phyloP scores from a whole-genome alignment of 148 eudicot species.

The Polygonum maritimum region DNA sequence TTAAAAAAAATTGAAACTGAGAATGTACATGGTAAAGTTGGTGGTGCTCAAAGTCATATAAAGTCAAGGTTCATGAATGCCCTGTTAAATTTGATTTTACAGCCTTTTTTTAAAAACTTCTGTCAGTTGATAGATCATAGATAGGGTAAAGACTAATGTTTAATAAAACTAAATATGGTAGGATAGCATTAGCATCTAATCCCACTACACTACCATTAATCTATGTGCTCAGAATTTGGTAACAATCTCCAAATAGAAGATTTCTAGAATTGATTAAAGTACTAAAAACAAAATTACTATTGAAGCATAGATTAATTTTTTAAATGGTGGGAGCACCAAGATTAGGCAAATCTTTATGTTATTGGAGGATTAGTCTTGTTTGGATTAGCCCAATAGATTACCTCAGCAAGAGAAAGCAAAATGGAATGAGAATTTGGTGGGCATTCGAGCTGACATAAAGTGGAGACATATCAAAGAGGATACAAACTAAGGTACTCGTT shows the following conservation, averaged over 20 bases:
- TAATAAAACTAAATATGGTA: neutral
- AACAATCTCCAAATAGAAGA: neutral
- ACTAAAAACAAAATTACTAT: neutral
- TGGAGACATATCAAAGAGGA: neutral
- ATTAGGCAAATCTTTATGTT: neutral
- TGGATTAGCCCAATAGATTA: neutral
- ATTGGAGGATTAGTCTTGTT: conserved; percentile 5
- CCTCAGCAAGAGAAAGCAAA: neutral
- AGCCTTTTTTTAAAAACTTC: neutral
- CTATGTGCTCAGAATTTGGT: neutral
- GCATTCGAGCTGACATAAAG: conserved; percentile 4
- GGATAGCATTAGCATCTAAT: neutral
- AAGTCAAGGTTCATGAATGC: conserved; percentile 1
- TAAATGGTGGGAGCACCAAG: neutral
- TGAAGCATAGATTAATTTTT: neutral
- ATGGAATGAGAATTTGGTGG: neutral
- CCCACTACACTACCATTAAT: neutral
- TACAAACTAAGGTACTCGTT: neutral
- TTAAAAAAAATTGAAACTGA: neutral
- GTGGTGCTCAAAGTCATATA: neutral
- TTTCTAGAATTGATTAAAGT: neutral
- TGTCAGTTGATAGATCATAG: neutral
- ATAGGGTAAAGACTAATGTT: neutral
- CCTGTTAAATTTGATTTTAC: neutral
- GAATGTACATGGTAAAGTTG: neutral